Percentiles rank a stretch among this genome's conserved stretches.
phyloP scores from a whole-genome alignment of 2,329 filamentous ascomycete species.

The Colletotrichum paranaense region DNA sequence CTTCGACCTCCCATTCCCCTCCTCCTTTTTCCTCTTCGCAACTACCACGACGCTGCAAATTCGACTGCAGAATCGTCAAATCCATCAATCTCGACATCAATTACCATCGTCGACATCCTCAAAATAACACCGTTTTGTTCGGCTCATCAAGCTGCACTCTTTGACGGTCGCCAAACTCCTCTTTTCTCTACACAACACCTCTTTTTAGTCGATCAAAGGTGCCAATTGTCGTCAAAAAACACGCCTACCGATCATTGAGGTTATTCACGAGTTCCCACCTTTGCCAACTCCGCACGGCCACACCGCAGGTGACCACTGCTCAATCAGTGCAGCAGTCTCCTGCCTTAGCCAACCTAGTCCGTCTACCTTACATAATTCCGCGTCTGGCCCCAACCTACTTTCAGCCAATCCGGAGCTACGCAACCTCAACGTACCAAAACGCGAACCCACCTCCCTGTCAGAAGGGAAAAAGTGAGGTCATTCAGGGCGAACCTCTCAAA shows the following conservation, averaged over 20 bases:
- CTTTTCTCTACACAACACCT: constrained; percentile 38
- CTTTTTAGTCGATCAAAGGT: constrained; percentile 37
- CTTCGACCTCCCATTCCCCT: constrained; percentile 42
- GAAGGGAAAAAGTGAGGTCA: constrained; percentile 35
- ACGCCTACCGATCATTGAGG: constrained; percentile 35
- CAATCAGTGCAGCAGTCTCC: constrained; percentile 28
- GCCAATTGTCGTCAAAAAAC: constrained; percentile 34
- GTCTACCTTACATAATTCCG: constrained; percentile 34
- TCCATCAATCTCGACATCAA: constrained; percentile 54
- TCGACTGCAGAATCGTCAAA: constrained; percentile 45
- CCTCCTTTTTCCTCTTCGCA: constrained; percentile 42
- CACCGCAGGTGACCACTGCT: constrained; percentile 34
- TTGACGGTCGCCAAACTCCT: constrained; percentile 39
- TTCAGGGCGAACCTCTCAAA: constrained; percentile 25
- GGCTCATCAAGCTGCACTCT: constrained; percentile 43
- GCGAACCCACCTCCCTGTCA: constrained; percentile 20
- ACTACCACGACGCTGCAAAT: constrained; percentile 48
- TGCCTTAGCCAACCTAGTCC: constrained; percentile 29
- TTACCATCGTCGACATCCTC: constrained; percentile 44
- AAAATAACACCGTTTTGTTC: constrained; percentile 50
- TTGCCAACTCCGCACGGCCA: constrained; percentile 34
- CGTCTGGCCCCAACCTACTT: constrained; percentile 14
- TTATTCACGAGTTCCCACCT: constrained; percentile 38
- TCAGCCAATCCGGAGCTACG: constrained; percentile 28
- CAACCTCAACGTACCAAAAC: constrained; percentile 23